A percentile compares a stretch with the other conserved stretches of the same genome.
phyloP scores from a whole-genome alignment of 768 basidiomycete genomes.

The Suillus clintonianus region DNA sequence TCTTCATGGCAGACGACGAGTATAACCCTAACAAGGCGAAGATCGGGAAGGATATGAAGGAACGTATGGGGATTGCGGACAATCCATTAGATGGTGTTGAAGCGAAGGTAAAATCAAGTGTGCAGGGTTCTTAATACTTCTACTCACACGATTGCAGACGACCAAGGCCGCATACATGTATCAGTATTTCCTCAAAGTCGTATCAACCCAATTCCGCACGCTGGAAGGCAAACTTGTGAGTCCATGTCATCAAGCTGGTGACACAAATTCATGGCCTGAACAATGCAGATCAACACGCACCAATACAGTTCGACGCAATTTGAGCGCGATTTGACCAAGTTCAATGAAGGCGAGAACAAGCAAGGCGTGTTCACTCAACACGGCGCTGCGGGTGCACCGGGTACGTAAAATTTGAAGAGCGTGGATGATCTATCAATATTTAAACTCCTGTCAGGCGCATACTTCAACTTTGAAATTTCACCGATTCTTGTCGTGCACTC shows the following conservation, averaged over 20 bases:
- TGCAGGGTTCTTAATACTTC: not conserved
- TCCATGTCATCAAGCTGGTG: constrained; percentile 7
- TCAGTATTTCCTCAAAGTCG: constrained; percentile 99
- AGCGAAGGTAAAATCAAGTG: constrained; percentile 49
- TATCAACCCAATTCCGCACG: constrained; percentile 92
- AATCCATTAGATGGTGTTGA: constrained; percentile 77
- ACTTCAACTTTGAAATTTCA: constrained; percentile 96
- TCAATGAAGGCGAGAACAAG: constrained; percentile 55
- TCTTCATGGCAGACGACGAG: constrained; percentile 81
- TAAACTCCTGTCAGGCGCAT: constrained; percentile 53
- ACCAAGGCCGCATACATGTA: constrained; percentile 88
- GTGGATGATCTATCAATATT: not conserved
- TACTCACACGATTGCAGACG: constrained; percentile 47
- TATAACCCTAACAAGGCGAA: constrained; percentile 69
- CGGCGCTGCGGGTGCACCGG: constrained; percentile 73
- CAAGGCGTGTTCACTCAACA: constrained; percentile 76
- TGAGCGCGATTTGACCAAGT: constrained; percentile 83
- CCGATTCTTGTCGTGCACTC: constrained; percentile 92
- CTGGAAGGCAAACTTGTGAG: constrained; percentile 69
- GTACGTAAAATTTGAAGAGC: constrained; percentile 22
- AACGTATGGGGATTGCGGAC: constrained; percentile 67
- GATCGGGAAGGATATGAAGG: constrained; percentile 62
- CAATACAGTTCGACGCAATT: constrained; percentile 97
- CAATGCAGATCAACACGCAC: constrained; percentile 72
- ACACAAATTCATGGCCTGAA: not conserved